Base-by-base conservation (phyloP, 1,284 basidiomycete species). In the Sporisorium scitamineum region DNA sequence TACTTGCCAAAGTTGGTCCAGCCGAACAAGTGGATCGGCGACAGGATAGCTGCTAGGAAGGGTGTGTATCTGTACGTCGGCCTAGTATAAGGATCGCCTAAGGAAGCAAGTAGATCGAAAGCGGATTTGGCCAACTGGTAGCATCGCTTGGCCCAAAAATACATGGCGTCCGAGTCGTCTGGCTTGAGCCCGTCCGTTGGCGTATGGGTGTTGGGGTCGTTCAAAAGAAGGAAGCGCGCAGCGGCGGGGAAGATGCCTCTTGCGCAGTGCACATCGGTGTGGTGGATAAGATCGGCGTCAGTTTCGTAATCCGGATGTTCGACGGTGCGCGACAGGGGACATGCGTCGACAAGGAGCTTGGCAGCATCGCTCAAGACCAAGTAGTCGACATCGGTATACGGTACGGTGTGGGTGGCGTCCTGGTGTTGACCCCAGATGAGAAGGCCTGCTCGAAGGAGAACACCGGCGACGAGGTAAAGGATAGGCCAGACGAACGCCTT, bases 381-480 rank as follows among this genome's bases (percentile, higher is more conserved):
- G 86, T 98, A 99, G 87, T 99, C 97, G 65, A 99, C 89, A 86
- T 99, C 96, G 18, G 96, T 99, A 85, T 98, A 99, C 84, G 95
- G 95, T 32, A 98, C 90, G n/a, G 90, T 84, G 1, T 92, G 92
- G 71, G 88, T 90, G 3, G 89, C 89, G 81, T 96, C 94, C 73
- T 95, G 94, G 90, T 93, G 94, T 86, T 92, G 91, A 82, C 93
- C 94, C 85, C 94, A 95, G 6, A 91, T 81, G 62, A 96, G 91
- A 50, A 96, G 89, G 14, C 84, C 88, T 22, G 92, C 85, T 58
- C 94, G 90, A 51, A 95, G 82, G 26, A 88, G 39, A 18, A 88
- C 83, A 1, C 93, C 91, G 26, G 89, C 75, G 20, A 56, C 44
- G 31, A 84, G 60, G 54, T 80, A 84, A 53, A 50, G 18, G 58